These are phyloP conservation scores for Fomitopsis schrenkii DNA, from an alignment of 1,284 basidiomycete species.

Conservation along the genomic window DNA sequence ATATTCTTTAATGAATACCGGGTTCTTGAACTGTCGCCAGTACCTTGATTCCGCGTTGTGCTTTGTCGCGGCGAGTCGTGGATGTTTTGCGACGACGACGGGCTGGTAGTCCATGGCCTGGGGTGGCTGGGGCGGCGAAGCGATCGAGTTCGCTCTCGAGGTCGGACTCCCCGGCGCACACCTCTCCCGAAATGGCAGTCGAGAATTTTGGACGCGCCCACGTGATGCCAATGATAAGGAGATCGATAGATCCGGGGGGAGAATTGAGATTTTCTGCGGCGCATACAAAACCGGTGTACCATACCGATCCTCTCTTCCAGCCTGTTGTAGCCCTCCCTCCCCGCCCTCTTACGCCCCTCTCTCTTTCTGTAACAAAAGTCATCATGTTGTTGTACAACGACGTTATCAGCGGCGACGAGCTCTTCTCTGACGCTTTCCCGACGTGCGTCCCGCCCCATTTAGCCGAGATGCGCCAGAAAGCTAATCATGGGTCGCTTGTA, in stretches of 20 bases:
- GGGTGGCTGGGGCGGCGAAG: neutral
- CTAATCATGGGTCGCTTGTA: slow-evolving; percentile 28
- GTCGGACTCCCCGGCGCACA: neutral
- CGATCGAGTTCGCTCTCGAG: neutral
- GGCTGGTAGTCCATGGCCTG: slow-evolving; percentile 72
- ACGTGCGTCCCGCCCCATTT: slow-evolving; percentile 44
- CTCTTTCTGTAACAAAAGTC: slow-evolving; percentile 11
- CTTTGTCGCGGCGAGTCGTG: slow-evolving; percentile 52
- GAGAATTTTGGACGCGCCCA: slow-evolving; percentile 15
- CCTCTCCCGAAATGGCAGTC: slow-evolving; percentile 18
- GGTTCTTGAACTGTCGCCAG: slow-evolving; percentile 81
- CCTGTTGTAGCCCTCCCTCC: slow-evolving; percentile 18
- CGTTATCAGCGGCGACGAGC: slow-evolving; percentile 82
- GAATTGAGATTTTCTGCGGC: slow-evolving; percentile 18
- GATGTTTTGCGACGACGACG: slow-evolving; percentile 59
- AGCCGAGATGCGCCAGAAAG: slow-evolving; percentile 1
- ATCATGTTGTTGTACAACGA: slow-evolving; percentile 80
- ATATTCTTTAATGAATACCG: slow-evolving; percentile 92
- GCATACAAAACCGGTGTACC: slow-evolving; percentile 16
- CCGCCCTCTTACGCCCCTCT: slow-evolving; percentile 5
- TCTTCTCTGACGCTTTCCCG: slow-evolving; percentile 93
- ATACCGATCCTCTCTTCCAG: slow-evolving; percentile 24
- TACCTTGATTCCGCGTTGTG: slow-evolving; percentile 71
- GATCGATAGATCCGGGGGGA: slow-evolving; percentile 24
- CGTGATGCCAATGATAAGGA: slow-evolving; percentile 26